Base-by-base conservation (phyloP, 208 protist genomes). In the Blechomonas ayalai region DNA sequence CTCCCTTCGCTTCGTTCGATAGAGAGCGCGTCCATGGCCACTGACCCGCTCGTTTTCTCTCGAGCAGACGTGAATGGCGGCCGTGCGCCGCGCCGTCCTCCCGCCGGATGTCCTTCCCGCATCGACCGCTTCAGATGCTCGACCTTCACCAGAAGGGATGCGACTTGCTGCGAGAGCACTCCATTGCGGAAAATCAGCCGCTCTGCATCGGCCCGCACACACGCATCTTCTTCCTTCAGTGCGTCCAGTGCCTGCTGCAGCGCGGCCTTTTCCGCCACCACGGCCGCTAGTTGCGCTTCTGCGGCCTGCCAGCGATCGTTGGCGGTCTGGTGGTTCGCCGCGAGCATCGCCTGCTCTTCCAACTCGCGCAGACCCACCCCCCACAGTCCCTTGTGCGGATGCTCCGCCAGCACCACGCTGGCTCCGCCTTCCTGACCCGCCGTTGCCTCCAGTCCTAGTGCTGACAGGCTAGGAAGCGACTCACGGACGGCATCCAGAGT, bases 131-230 rank as follows among this genome's bases (percentile, higher is more conserved):
- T 44, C 38, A 73, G 52, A 24, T 22, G 48, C 36, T 89, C 69
- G 2, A 74, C 51, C 37, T 69, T 65, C 20, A 76, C 71, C 4
- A 89, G 47, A 16, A 89, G 55, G 4, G 80, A 89, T 19, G 66
- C 55, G 18, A 89, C 57, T 29, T 89, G 80, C 50, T 89, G 76
- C 0, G 72, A 68, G n/a, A 89, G 67, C 1, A 89, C 73, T 22
- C 44, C 42, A 57, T 85, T 89, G n/a, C 75, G 72, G 40, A 73
- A 89, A 15, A 54, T 52, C 55, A 89, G 37, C 10, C 70, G 52
- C 59, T 82, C 66, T 39, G 71, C 64, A 31, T 89, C 80, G 6
- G 41, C 42, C 2, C 72, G 63, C 9, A 85, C 48, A 8, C 52
- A 55, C n/a, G 60, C 55, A 35, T 70, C 58, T 22, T 77, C 73